These are phyloP conservation scores for Prunus fruticosa DNA, from an alignment of 306 rosid species.

Conservation along the genomic window DNA sequence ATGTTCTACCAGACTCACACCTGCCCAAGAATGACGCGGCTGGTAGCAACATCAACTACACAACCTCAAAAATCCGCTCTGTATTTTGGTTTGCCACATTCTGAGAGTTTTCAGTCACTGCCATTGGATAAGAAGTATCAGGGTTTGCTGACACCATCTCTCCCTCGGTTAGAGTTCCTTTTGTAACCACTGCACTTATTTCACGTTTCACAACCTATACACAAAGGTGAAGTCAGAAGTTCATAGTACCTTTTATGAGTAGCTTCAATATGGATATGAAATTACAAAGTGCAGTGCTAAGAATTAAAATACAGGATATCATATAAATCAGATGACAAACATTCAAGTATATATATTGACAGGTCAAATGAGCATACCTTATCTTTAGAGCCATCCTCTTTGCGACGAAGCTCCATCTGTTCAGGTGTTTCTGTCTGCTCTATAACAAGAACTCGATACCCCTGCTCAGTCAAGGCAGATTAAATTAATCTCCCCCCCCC, in stretches of 20 bases:
- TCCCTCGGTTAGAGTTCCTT: conserved; percentile 88
- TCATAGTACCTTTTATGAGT: background rate
- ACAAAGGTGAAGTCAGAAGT: conserved; percentile 16
- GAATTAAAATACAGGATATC: background rate
- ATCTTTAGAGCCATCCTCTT: conserved; percentile 83
- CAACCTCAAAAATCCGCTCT: conserved; percentile 73
- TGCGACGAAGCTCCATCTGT: conserved; percentile 84
- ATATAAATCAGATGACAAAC: conserved; percentile 2
- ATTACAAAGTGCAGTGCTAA: background rate
- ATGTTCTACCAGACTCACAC: conserved; percentile 35
- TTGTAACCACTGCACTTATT: conserved; percentile 86
- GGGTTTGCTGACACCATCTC: conserved; percentile 77
- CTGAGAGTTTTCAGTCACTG: conserved; percentile 62
- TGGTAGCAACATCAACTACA: conserved; percentile 73
- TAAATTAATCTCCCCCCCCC: conserved; percentile 19
- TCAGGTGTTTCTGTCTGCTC: conserved; percentile 99
- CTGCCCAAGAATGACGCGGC: conserved; percentile 89
- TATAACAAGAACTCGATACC: conserved; percentile 87
- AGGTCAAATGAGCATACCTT: conserved; percentile 47
- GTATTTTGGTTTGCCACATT: conserved; percentile 40
- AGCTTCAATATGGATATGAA: conserved; percentile 10
- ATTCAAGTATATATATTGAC: background rate
- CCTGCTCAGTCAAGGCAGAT: conserved; percentile 49
- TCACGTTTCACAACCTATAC: conserved; percentile 91
- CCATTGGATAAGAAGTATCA: conserved; percentile 82